phyloP scores from a whole-genome alignment of 306 rosid genomes.

The Prunus salicina region DNA sequence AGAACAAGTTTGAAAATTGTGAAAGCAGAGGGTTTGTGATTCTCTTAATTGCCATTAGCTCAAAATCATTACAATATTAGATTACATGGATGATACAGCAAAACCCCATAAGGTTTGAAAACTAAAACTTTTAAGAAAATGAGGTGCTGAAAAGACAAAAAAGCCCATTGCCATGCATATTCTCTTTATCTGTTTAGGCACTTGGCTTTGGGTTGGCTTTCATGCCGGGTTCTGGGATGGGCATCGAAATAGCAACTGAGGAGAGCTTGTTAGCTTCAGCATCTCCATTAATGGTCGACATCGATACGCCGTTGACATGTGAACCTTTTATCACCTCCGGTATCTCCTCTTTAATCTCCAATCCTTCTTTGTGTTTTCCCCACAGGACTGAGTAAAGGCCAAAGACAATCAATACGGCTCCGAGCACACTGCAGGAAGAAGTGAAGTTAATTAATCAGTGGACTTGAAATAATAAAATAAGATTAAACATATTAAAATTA shows the following conservation, averaged over 20 bases:
- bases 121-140: neutral
- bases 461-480: too few species aligned
- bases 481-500: too few species aligned
- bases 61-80: conserved; percentile 26
- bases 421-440: conserved; percentile 53
- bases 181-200: neutral
- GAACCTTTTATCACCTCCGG: conserved; percentile 53
- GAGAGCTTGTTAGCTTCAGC: conserved; percentile 37
- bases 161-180: conserved; percentile 17
- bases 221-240: conserved; percentile 30
- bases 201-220: conserved; percentile 24
- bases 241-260: conserved; percentile 31
- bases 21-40: neutral
- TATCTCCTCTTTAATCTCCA: conserved; percentile 40
- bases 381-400: conserved; percentile 84
- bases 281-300: conserved; percentile 16
- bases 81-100: neutral
- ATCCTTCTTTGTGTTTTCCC: conserved; percentile 81
- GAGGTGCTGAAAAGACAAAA: conserved; percentile 33
- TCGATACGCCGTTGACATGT: conserved; percentile 17
- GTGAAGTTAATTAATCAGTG: neutral
- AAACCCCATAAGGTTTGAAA: neutral
- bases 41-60: conserved; percentile 22
- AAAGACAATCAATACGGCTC: conserved; percentile 58
- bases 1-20: neutral